Base-by-base conservation (phyloP, 805 yeast genomes). In the Soucietia sequanensis region DNA sequence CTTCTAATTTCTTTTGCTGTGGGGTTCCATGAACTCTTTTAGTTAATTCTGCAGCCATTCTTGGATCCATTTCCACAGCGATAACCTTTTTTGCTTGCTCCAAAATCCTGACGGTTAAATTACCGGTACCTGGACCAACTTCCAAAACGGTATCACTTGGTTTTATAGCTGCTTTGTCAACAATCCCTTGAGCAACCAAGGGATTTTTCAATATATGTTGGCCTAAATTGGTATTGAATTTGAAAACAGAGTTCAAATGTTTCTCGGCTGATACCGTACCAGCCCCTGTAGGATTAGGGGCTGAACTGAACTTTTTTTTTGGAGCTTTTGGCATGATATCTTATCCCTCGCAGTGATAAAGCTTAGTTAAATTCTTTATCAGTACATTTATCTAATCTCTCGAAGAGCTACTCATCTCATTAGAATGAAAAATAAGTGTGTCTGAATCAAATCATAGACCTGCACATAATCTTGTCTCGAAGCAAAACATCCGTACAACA, bases 111-210 rank as follows among this genome's bases (percentile, higher is more conserved):
- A 91, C 95, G 0, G 99, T 93, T 64, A 93, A 72, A 54, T 93
- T 93, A 68, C 99, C 99, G 0, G 99, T 93, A 78, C 99, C 99
- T 3, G 99, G 99, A 52, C 99, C 99, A 34, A 93, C 96, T 68
- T 93, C 99, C 27, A 93, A 70, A 2, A 93, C 98, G 6, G 80
- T 79, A 56, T 93, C 99, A 20, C 95, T 82, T 3, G 98, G 97
- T 51, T 80, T 84, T 36, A 93, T 84, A 24, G 80, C 84, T 2
- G 99, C 98, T 55, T 91, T 91, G 58, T 93, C 98, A 12, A 93
- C 99, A 58, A 93, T 93, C 11, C 97, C 98, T 59, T 93, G 98
- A 5, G 99, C 98, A 19, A 93, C 93, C 35, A 90, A 70, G 1
- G 99, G 99, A 58, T 93, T 93, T 56, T 93, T 93, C 56, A 93